Percentiles rank a stretch among this genome's conserved stretches.
phyloP scores from a whole-genome alignment of 495 filamentous ascomycete genomes.

The Neurospora sp. region DNA sequence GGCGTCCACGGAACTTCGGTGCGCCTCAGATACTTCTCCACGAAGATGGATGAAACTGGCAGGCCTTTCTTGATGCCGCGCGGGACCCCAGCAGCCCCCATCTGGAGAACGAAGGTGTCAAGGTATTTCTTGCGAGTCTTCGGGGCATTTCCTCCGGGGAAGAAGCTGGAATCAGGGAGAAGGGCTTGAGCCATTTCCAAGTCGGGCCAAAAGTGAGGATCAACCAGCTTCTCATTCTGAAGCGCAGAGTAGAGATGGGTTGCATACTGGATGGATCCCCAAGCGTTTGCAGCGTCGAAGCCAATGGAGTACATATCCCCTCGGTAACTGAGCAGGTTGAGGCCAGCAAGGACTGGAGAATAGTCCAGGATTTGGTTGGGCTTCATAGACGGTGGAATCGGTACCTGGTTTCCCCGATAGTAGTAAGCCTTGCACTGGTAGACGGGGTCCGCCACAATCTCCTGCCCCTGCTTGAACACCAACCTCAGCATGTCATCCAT shows the following conservation, averaged over 20 bases:
- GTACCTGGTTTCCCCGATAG: neutral
- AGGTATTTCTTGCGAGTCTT: slow-evolving; percentile 16
- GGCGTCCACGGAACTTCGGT: slow-evolving; percentile 18
- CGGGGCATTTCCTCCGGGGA: slow-evolving; percentile 20
- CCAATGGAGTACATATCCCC: slow-evolving; percentile 13
- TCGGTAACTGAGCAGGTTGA: slow-evolving; percentile 23
- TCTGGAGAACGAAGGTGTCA: slow-evolving; percentile 26
- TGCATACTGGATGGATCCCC: slow-evolving; percentile 25
- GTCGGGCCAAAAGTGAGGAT: slow-evolving; percentile 19
- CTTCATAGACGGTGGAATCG: neutral
- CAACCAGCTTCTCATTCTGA: slow-evolving; percentile 16
- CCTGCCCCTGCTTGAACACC: slow-evolving; percentile 11
- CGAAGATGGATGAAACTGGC: slow-evolving; percentile 24
- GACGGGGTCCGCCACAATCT: slow-evolving; percentile 11
- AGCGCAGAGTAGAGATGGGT: slow-evolving; percentile 31
- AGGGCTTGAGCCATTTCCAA: slow-evolving; percentile 22
- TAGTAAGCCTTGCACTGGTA: neutral
- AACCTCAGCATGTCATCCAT: slow-evolving; percentile 18
- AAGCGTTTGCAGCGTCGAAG: slow-evolving; percentile 22
- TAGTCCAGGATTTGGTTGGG: slow-evolving; percentile 20
- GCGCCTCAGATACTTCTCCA: slow-evolving; percentile 14
- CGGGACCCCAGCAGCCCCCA: slow-evolving; percentile 24
- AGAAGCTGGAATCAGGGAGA: slow-evolving; percentile 18
- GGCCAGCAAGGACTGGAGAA: slow-evolving; percentile 23
- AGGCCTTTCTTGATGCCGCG: slow-evolving; percentile 15